These are phyloP conservation scores for Cornus florida DNA, from an alignment of 148 eudicot species.

Conservation along the genomic window DNA sequence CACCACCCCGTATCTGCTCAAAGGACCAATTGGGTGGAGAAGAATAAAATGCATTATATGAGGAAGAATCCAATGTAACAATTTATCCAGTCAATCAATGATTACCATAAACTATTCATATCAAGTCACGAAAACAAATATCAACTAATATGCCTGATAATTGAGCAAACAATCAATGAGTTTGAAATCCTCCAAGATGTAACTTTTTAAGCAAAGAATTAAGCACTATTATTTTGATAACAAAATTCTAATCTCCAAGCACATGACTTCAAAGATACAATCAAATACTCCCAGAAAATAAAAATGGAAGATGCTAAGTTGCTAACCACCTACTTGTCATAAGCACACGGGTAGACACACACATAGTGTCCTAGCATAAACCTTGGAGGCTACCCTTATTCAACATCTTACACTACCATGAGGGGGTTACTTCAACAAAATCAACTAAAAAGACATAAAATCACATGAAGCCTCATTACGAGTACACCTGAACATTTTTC, in stretches of 20 bases:
- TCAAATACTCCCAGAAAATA: background rate
- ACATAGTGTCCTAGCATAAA: background rate
- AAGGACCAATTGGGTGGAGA: background rate
- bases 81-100: background rate
- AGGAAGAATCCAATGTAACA: background rate
- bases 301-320: background rate
- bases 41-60: background rate
- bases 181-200: background rate
- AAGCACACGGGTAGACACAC: background rate
- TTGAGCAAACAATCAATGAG: background rate
- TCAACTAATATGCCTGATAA: background rate
- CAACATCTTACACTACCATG: background rate
- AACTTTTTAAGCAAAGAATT: background rate
- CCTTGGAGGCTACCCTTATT: background rate
- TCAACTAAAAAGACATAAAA: background rate
- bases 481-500: background rate
- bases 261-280: background rate
- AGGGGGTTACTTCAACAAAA: background rate
- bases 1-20: background rate
- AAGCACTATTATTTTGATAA: background rate
- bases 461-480: background rate
- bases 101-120: too few species aligned
- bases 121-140: background rate
- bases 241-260: background rate
- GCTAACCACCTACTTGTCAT: background rate